Base-by-base conservation (phyloP, 2,329 filamentous ascomycete genomes). In the Cladosporium colombiae region DNA sequence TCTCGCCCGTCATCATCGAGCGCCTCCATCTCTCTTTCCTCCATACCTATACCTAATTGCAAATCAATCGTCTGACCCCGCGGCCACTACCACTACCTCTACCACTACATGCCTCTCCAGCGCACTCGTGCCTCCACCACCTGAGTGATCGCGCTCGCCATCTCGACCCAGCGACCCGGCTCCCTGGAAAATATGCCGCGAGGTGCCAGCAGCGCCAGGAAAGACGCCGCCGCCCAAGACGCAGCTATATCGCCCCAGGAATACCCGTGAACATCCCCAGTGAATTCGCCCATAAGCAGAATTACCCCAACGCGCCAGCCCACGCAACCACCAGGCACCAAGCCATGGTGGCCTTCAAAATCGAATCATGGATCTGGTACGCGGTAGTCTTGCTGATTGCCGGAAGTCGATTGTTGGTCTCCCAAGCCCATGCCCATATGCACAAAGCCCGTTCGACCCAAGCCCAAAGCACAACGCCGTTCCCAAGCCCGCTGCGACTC, bases 341-440 rank as follows among this genome's bases (percentile, higher is more conserved):
- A 65, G 67, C 66, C 27, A 77, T 78, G 75, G 65, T 76, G 27
- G 66, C 72, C 55, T 78, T 82, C 61, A 73, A 74, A 29, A 74
- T 78, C 49, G 81, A 83, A 71, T 79, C 78, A 62, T 82, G 81
- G 81, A 80, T 81, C 50, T 83, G 81, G 81, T 83, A 76, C 69
- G 74, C 75, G 18, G 73, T 80, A 61, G 79, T 79, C 11, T 66
- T 80, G 3, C 68, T 74, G 7, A 78, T 82, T 63, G 78, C 80
- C 37, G 68, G 73, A 14, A 73, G 70, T 73, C 78, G 81, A 74
- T 75, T 81, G 80, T 82, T 73, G 70, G 78, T 74, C 61, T 56
- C 35, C 31, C 61, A 35, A 21, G 59, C 11, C 25, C 21, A 37
- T 53, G 31, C 46, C 37, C 55, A 35, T 49, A 52, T 57, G 52